phyloP scores from a whole-genome alignment of 1,284 basidiomycete species.

The Puccinia sorghi region DNA sequence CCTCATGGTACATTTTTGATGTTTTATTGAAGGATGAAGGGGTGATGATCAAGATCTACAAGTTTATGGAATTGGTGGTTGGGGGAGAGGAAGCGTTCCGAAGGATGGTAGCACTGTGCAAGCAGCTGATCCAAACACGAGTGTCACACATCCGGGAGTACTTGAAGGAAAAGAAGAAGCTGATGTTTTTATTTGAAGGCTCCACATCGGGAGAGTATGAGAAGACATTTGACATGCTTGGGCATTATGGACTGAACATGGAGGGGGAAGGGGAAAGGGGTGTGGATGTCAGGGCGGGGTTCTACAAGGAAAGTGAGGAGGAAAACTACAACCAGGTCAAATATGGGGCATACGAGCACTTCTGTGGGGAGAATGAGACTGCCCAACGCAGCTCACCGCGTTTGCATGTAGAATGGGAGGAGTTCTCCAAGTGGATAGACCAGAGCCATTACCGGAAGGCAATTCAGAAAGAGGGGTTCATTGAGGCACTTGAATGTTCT shows the following conservation, averaged over 20 bases:
- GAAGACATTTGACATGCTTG: constrained; percentile 1
- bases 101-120: constrained; percentile 15
- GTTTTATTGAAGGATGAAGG: background rate
- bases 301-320: background rate
- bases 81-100: background rate
- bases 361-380: background rate
- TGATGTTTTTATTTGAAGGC: background rate
- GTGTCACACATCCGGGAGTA: too few species aligned
- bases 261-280: too few species aligned
- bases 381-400: background rate
- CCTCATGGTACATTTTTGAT: background rate
- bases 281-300: too few species aligned
- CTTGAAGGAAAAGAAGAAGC: background rate
- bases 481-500: background rate
- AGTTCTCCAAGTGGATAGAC: background rate
- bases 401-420: background rate
- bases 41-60: background rate
- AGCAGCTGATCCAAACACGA: background rate
- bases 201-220: background rate
- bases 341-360: background rate
- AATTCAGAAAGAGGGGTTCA: background rate
- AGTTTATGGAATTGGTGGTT: background rate
- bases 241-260: background rate
- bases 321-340: background rate
- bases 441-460: background rate